Conservation (phyloP, 495 filamentous ascomycete genomes). For the Apodospora peruviana region DNA sequence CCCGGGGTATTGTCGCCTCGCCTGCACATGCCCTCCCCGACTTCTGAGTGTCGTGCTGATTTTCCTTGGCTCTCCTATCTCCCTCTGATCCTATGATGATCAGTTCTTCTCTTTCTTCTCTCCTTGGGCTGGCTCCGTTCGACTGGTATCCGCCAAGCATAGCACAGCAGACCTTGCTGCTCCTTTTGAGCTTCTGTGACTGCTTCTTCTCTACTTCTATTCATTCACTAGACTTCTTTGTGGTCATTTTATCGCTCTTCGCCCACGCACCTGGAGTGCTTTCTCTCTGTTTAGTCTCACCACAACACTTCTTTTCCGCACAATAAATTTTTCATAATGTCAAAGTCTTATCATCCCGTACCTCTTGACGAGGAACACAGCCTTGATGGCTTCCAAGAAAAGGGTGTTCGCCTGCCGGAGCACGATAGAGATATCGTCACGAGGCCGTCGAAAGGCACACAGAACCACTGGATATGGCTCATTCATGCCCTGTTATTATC, state of each 20-base stretch:
- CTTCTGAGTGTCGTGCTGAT: background rate
- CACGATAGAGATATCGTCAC: slow-evolving; percentile 1
- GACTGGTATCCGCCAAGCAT: slow-evolving; percentile 1
- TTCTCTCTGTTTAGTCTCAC: slow-evolving; percentile 11
- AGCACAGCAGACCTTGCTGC: too few species aligned
- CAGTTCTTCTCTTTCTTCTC: slow-evolving; percentile 3
- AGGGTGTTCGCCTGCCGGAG: slow-evolving; percentile 10
- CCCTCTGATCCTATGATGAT: slow-evolving; percentile 8
- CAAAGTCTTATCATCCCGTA: slow-evolving; percentile 26
- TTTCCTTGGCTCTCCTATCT: background rate
- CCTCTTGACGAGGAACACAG: slow-evolving; percentile 34
- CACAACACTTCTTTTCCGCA: slow-evolving; percentile 7
- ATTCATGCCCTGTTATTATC: slow-evolving; percentile 38
- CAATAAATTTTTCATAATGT: slow-evolving; percentile 17
- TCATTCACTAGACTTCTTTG: slow-evolving; percentile 5
- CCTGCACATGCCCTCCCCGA: background rate
- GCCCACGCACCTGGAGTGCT: slow-evolving; percentile 35
- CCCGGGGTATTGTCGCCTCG: background rate
- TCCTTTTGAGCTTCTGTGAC: background rate
- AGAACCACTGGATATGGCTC: slow-evolving; percentile 36
- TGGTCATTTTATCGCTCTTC: slow-evolving; percentile 17
- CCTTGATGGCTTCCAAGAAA: slow-evolving; percentile 21
- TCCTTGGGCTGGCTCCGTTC: background rate
- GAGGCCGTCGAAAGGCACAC: background rate
- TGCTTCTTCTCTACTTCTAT: slow-evolving; percentile 10